phyloP scores from a whole-genome alignment of 495 filamentous ascomycete species.

The Penicillium ucsense region DNA sequence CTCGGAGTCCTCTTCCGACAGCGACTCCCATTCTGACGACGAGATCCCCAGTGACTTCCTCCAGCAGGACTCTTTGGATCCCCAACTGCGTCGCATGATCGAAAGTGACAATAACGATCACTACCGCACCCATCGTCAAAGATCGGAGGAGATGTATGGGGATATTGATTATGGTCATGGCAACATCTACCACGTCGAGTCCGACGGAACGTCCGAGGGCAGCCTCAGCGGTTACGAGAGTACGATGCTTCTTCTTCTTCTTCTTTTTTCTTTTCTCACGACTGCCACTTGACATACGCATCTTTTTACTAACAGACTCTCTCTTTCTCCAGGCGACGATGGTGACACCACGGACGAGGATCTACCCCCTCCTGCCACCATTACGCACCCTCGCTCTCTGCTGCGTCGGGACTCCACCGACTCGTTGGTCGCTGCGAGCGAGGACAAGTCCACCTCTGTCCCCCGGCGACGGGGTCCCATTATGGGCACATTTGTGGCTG shows the following conservation, averaged over 20 bases:
- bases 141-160: conserved; percentile 36
- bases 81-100: conserved; percentile 57
- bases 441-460: conserved; percentile 43
- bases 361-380: conserved; percentile 46
- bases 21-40: conserved; percentile 42
- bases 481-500: conserved; percentile 43
- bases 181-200: conserved; percentile 43
- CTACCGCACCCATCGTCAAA: conserved; percentile 30
- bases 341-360: conserved; percentile 84
- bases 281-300: not conserved
- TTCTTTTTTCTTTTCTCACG: not conserved
- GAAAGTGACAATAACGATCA: conserved; percentile 47
- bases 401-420: conserved; percentile 44
- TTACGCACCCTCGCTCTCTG: conserved; percentile 46
- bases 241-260: conserved; percentile 27
- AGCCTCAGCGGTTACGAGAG: conserved; percentile 72
- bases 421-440: conserved; percentile 32
- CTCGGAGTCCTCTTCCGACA: conserved; percentile 42
- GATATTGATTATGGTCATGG: conserved; percentile 36
- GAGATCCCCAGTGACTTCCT: conserved; percentile 65
- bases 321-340: conserved; percentile 51
- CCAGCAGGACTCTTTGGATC: conserved; percentile 60
- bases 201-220: conserved; percentile 44
- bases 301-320: conserved; percentile 41
- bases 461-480: conserved; percentile 46